These are phyloP conservation scores for Didymella pinodella DNA, from an alignment of 2,329 filamentous ascomycete genomes.

Conservation along the genomic window DNA sequence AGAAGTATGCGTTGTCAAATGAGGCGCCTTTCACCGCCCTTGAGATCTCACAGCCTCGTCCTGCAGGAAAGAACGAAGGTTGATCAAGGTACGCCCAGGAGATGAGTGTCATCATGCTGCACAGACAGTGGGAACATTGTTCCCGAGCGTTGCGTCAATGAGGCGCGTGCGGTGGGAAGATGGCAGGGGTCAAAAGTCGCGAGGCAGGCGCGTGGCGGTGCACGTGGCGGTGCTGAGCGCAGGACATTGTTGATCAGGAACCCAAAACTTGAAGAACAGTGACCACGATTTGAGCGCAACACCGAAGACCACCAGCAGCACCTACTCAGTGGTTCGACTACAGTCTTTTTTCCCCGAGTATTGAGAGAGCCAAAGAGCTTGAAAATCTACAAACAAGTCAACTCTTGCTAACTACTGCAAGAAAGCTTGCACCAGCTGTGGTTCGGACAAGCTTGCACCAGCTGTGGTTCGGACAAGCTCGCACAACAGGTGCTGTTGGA, in stretches of 20 bases:
- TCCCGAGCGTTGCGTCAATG: constrained; percentile 20
- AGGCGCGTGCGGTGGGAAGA: constrained; percentile 28
- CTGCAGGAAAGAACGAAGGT: neutral
- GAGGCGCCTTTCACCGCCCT: constrained; percentile 3
- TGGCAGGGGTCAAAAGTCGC: constrained; percentile 29
- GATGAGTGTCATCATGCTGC: constrained; percentile 14
- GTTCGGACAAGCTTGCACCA: too few relatives aligned
- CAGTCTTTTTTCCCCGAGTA: neutral
- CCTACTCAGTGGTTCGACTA: neutral
- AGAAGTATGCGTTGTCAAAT: constrained; percentile 2
- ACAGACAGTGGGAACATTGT: constrained; percentile 23
- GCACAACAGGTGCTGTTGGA: too few relatives aligned
- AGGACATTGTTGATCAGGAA: neutral
- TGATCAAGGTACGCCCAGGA: neutral
- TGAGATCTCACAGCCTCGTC: constrained; percentile 3
- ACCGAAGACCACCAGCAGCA: neutral
- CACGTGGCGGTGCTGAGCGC: constrained; percentile 9
- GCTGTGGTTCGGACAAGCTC: too few relatives aligned
- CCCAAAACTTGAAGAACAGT: neutral
- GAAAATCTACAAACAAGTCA: too few relatives aligned
- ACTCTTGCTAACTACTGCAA: too few relatives aligned
- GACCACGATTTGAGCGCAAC: neutral
- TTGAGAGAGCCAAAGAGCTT: too few relatives aligned
- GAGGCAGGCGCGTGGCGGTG: constrained; percentile 25
- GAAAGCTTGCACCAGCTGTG: too few relatives aligned